These are phyloP conservation scores for Dioszegia aurantiaca DNA, from an alignment of 768 basidiomycete genomes.

Conservation along the genomic window DNA sequence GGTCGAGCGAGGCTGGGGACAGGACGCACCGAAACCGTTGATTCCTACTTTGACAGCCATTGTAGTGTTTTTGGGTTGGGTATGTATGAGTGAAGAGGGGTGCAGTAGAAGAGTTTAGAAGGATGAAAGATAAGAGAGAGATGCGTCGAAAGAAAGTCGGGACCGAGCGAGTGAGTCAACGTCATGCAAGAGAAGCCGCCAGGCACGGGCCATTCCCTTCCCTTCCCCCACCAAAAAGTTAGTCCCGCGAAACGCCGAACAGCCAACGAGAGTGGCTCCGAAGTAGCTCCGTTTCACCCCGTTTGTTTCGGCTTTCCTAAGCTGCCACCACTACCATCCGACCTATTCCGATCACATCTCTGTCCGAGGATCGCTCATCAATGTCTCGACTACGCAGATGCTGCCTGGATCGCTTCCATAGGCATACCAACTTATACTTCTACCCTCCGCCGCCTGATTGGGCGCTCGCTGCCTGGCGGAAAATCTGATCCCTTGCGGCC, in stretches of 20 bases:
- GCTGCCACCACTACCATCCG: not conserved
- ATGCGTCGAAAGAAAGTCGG: slow-evolving; percentile 15
- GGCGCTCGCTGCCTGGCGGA: too few relatives aligned
- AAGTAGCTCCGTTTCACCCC: not conserved
- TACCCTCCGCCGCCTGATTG: too few relatives aligned
- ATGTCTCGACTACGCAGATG: too few relatives aligned
- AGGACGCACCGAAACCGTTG: slow-evolving; percentile 70
- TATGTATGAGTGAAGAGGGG: slow-evolving; percentile 3
- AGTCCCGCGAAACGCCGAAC: slow-evolving; percentile 2
- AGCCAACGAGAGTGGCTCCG: not conserved
- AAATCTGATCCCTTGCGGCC: too few relatives aligned
- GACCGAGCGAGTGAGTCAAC: slow-evolving; percentile 4
- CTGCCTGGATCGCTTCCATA: too few relatives aligned
- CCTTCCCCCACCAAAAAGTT: not conserved
- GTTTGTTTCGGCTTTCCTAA: not conserved
- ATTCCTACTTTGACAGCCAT: slow-evolving; percentile 84
- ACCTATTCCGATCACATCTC: too few relatives aligned
- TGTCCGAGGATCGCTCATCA: too few relatives aligned
- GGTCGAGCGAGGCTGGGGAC: not conserved
- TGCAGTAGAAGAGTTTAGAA: too few relatives aligned
- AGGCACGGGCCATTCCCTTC: not conserved
- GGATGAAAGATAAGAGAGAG: slow-evolving; percentile 8
- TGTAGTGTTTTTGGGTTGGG: slow-evolving; percentile 9
- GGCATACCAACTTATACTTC: too few relatives aligned
- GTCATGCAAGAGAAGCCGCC: not conserved